Evolutionary conservation across 768 basidiomycete genomes (phyloP), one percentile per base, ranked within the genome.

Genomic region (Suillus cothurnatus): DNA sequence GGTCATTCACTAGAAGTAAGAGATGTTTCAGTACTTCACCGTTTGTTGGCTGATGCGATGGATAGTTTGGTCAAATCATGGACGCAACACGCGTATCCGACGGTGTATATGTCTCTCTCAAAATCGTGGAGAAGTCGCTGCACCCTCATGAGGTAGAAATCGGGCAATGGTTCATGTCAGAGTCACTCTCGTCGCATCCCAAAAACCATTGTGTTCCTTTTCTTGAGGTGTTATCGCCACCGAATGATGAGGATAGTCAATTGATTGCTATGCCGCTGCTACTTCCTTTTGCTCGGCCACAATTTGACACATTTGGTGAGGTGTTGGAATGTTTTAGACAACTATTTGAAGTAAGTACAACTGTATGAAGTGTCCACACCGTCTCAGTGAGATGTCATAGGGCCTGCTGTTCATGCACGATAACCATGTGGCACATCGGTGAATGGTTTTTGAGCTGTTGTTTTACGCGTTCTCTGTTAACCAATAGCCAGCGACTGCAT

Each of bases 181-280:
- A 56, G 12, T 0, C 23, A 0, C 53, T 71, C 1, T 61, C 15
- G 0, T 45, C 0, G 1, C n/a, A 38, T 7, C 63, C 64, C 39
- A 63, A 26, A n/a, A 83, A 81, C 32, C 79, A 81, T 61, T 80
- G 79, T 28, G 71, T 79, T 2, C 78, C 75, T 0, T 45, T 80
- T 6, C 66, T 73, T 17, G 77, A 78, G 9, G 28, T 67, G 0
- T 17, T 78, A 1, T 7, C 41, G 14, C 47, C 73, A 50, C 68
- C 69, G 6, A 63, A 61, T 21, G 63, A 65, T 0, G 61, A 66
- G 6, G 56, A 72, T 21, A n/a, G 0, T 0, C 32, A 41, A 11
- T 71, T 75, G 0, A 57, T 79, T 2, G 72, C 76, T 1, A 81
- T 81, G 77, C 82, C 81, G 0, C 64, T 79, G 3, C 72, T 82